Conservation (phyloP, 1,284 basidiomycete genomes). For the Ganoderma boninense region DNA sequence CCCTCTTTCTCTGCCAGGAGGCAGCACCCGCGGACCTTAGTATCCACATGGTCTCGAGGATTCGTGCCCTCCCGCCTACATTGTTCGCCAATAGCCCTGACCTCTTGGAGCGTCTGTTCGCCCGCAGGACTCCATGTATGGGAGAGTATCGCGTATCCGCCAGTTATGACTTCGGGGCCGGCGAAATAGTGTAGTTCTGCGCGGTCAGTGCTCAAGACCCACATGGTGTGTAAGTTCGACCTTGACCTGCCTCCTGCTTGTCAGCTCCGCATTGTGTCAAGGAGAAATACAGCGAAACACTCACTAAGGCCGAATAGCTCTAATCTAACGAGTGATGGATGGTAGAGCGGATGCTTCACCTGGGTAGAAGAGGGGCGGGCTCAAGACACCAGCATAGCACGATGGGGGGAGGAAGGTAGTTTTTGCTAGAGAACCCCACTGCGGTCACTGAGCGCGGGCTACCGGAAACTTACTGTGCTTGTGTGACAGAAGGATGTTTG, state of each 20-base stretch:
- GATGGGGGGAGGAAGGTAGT: too few relatives aligned
- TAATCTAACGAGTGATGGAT: too few relatives aligned
- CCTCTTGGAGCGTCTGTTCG: constrained; percentile 13
- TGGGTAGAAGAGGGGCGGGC: not conserved
- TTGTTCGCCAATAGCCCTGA: not conserved
- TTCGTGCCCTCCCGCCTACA: constrained; percentile 3
- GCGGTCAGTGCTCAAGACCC: constrained; percentile 12
- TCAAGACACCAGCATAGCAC: too few relatives aligned
- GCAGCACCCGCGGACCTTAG: constrained; percentile 14
- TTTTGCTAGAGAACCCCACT: too few relatives aligned
- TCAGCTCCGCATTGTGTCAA: not conserved
- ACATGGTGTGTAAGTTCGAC: constrained; percentile 1
- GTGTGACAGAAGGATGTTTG: too few relatives aligned
- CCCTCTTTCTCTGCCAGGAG: constrained; percentile 9
- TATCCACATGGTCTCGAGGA: not conserved
- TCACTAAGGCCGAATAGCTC: not conserved
- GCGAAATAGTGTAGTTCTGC: constrained; percentile 11
- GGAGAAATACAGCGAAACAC: not conserved
- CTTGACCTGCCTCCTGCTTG: not conserved
- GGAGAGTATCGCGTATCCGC: constrained; percentile 20
- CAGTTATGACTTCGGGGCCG: constrained; percentile 2
- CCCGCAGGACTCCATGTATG: constrained; percentile 11
- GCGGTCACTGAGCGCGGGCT: too few relatives aligned
- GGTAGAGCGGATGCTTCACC: not conserved
- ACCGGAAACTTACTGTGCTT: too few relatives aligned